These are phyloP conservation scores for Botrytis aclada DNA, from an alignment of 2,329 filamentous ascomycete genomes.

Conservation along the genomic window DNA sequence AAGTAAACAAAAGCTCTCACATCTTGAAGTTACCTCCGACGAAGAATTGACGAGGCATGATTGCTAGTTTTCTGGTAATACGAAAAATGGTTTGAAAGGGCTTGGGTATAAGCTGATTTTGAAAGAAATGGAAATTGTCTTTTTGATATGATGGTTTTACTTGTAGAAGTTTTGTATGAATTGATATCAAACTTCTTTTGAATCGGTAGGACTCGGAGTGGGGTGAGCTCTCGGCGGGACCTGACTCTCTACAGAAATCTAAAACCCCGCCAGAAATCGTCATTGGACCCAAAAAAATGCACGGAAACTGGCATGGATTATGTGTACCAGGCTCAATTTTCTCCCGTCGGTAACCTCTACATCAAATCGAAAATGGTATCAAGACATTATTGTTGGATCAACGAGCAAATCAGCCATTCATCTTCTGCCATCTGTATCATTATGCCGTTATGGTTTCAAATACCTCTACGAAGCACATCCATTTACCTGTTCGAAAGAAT, in stretches of 20 bases:
- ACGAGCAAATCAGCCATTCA: not conserved
- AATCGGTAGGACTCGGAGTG: conserved; percentile 16
- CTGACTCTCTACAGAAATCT: conserved; percentile 4
- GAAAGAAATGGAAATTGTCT: not conserved
- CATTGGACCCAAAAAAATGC: conserved; percentile 10
- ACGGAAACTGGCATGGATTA: not conserved
- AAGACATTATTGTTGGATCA: not conserved
- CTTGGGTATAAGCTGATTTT: not conserved
- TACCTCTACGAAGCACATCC: not conserved
- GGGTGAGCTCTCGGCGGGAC: conserved; percentile 8
- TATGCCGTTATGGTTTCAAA: not conserved
- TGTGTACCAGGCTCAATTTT: not conserved
- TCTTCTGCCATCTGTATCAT: not conserved
- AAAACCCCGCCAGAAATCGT: conserved; percentile 18
- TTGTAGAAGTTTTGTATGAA: not conserved
- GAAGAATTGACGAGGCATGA: conserved; percentile 93
- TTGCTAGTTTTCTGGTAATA: conserved; percentile 28
- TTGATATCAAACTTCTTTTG: conserved; percentile 16
- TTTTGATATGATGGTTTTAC: not conserved
- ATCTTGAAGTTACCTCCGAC: conserved; percentile 99
- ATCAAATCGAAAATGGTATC: not conserved
- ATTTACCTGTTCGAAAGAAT: not conserved
- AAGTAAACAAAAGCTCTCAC: conserved; percentile 49
- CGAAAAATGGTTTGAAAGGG: not conserved
- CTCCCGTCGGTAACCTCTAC: not conserved